Evolutionary conservation across 495 filamentous ascomycete genomes (phyloP), one percentile per base, ranked within the genome.

Genomic region (Friedmanniomyces endolithicus): DNA sequence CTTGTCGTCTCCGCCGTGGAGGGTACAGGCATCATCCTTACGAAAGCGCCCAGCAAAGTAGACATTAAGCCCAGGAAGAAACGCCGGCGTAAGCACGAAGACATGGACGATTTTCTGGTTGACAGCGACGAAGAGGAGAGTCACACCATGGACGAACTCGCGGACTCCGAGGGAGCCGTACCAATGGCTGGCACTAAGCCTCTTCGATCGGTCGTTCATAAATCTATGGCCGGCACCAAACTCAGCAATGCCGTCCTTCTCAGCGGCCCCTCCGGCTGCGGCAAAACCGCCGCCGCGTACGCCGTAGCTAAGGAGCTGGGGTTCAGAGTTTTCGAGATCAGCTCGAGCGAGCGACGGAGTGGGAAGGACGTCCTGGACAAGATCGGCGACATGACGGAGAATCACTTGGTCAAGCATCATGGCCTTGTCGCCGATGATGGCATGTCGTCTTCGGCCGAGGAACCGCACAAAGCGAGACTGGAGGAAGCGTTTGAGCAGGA

Each of bases 311-410:
- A 89, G 61, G 92, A 99, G 71, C 77, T 95, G 22, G 90, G 82
- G 20, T 97, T 90, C 66, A 87, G 94, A 55, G 80, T 99, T 6
- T 97, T 97, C 61, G 94, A 99, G 68, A 86, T 99, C 63, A 95
- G 94, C 59, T 66, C 90, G 6, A 79, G 87, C 39, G 86, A 75
- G 60, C 80, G 89, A 53, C 74, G 94, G 46, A 94, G 80, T 65
- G 94, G 88, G 11, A 89, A 85, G 64, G 94, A 99, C 64, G 78
- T 99, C 46, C 63, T 94, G 9, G 92, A 96, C 50, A 88, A 78
- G 52, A 87, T 99, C 17, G 94, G 92, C 4, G 88, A 97, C 66
- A 96, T 97, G 94, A 90, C 88, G 14, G 80, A 80, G 55, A 97
- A 97, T 60, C 94, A 99, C 68, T 79, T 92, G 3, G 90, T 97